Evolutionary conservation across 371 early-diverging fungal species (phyloP), one percentile per base, ranked within the genome.

Genomic region (Rhizopus arrhizus): DNA sequence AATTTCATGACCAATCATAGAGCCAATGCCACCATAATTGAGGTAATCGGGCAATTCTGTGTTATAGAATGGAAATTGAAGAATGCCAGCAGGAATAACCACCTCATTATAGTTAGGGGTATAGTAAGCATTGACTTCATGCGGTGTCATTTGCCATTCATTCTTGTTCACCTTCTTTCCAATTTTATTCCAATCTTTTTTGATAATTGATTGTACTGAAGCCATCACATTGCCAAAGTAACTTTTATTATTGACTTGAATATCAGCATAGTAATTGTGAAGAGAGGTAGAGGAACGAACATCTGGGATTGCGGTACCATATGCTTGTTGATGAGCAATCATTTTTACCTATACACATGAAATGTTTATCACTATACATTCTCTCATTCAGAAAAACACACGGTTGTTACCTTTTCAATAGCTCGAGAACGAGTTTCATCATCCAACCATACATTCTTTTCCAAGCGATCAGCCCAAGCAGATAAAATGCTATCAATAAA

Each of bases 81-180:
- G 55, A 22, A 89, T 85, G 3, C 82, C 88, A 6, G 86, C 85
- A 9, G 85, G 87, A 22, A 89, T 74, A 4, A 81, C 42, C 58
- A 67, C 66, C 52, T 81, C 78, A 54, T 87, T 85, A 41, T 62
- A 58, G 4, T 63, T 58, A 2, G 78, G 78, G n/a, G 66, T 73
- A 58, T 83, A 86, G 53, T 84, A 88, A 10, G 86, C 87, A 61
- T 88, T 86, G 35, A 85, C 87, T 15, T 80, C 83, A 41, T 79
- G 78, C 11, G 87, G 84, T 35, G 61, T 57, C 86, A 87, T 84
- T 1, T 66, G 55, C 87, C 86, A 88, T 34, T 67, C 66, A 10
- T 53, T 45, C 50, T 67, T 71, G 54, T 89, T 77, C 5, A 78
- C 77, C 0, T 74, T 69, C n/a, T 74, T 66, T n/a, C 72, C 68